Conservation (phyloP, 1,284 basidiomycete species). For the Fomitiporia mediterranea region DNA sequence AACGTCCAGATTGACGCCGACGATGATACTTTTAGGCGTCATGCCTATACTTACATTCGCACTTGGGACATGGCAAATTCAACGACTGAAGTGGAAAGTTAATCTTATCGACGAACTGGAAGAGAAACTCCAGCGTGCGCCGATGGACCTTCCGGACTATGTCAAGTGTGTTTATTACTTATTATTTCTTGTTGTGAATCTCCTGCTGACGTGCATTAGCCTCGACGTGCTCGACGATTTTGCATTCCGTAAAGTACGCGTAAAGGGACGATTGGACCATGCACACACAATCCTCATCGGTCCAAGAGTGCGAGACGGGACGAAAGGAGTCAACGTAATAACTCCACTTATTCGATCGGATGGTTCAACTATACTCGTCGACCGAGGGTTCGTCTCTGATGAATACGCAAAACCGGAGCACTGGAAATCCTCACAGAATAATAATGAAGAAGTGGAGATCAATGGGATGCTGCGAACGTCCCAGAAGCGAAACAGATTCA, state of each 20-base stretch:
- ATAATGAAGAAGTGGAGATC: constrained; percentile 53
- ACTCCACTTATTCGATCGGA: constrained; percentile 78
- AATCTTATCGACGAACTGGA: constrained; percentile 92
- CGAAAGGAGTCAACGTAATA: constrained; percentile 82
- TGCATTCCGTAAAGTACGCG: constrained; percentile 75
- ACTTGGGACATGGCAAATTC: constrained; percentile 92
- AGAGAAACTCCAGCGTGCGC: constrained; percentile 79
- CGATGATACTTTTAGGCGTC: constrained; percentile 75
- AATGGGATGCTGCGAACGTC: constrained; percentile 73
- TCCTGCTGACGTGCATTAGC: constrained; percentile 30
- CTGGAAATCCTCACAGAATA: constrained; percentile 25
- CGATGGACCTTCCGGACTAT: constrained; percentile 75
- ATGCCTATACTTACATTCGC: constrained; percentile 90
- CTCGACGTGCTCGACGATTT: constrained; percentile 79
- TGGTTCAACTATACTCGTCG: constrained; percentile 80
- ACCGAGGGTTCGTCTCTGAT: constrained; percentile 86
- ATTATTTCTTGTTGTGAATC: constrained; percentile 4
- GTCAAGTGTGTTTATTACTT: constrained; percentile 69
- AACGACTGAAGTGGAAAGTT: constrained; percentile 94
- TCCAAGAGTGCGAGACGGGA: constrained; percentile 85
- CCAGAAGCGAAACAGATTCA: constrained; percentile 72
- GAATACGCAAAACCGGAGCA: constrained; percentile 41
- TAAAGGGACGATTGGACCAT: constrained; percentile 78
- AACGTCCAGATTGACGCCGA: constrained; percentile 60
- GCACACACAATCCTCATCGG: constrained; percentile 76